These are phyloP conservation scores for Pilatotrama ljubarskyi DNA, from an alignment of 768 basidiomycete species.

Conservation along the genomic window DNA sequence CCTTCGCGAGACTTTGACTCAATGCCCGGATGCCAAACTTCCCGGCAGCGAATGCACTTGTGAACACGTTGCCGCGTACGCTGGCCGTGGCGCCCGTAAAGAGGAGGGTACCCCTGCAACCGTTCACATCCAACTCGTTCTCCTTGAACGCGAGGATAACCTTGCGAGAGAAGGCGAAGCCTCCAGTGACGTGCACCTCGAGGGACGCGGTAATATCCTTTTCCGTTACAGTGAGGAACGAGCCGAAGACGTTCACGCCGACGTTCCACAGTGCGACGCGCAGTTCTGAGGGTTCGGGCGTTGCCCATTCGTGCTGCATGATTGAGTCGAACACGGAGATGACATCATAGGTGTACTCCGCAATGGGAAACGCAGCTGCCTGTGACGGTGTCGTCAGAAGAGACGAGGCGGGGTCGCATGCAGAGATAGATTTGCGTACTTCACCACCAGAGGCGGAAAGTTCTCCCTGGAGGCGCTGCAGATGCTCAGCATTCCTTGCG, in stretches of 20 bases:
- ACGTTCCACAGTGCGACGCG: conserved; percentile 44
- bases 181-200: conserved; percentile 36
- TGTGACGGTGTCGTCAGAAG: conserved; percentile 20
- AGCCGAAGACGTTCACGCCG: conserved; percentile 34
- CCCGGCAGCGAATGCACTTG: conserved; percentile 40
- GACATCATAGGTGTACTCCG: conserved; percentile 32
- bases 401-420: too few relatives aligned
- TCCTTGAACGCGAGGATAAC: conserved; percentile 36
- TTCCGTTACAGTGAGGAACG: conserved; percentile 40
- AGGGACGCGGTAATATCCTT: conserved; percentile 32
- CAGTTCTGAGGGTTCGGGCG: conserved; percentile 27
- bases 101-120: conserved; percentile 40
- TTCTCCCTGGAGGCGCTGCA: conserved; percentile 34
- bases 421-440: not conserved
- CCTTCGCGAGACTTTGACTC: conserved; percentile 42
- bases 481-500: conserved; percentile 32
- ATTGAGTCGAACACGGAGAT: conserved; percentile 38
- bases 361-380: conserved; percentile 40
- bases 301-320: conserved; percentile 31
- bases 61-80: conserved; percentile 38
- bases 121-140: conserved; percentile 31
- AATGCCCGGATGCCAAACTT: conserved; percentile 41
- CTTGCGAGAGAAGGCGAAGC: conserved; percentile 40
- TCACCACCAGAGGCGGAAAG: conserved; percentile 37
- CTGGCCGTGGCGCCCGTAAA: conserved; percentile 46